Base-by-base conservation (phyloP, 1,284 basidiomycete genomes). In the Fistulina hepatica region DNA sequence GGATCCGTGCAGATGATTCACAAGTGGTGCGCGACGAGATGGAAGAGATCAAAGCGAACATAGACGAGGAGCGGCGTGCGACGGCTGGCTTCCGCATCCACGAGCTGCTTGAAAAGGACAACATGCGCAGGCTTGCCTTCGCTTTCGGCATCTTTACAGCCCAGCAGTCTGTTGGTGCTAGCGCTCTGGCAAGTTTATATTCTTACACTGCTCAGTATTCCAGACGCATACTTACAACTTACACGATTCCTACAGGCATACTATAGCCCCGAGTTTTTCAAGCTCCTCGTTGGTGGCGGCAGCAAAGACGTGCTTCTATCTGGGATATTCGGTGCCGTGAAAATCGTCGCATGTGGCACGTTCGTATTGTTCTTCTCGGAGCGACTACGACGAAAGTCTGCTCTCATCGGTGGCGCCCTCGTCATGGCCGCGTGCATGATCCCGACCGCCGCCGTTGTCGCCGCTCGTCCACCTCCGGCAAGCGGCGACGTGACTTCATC, bases 201-300 rank as follows among this genome's bases (percentile, higher is more conserved):
- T 1, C 21, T n/a, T 36, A 6, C 34, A 11, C 6, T 25, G 11
- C 21, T 6, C 5, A 6, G 21, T 5, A 11, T 5, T 22, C 5
- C 20, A 16, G 10, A 13, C 15, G 21, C 34, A 6, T n/a, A n/a
- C n/a, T n/a, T n/a, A n/a, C 10, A 21, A 13, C n/a, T 10, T 6
- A 36, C 34, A 7, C 16, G 12, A 9, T 9, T 6, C 32, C 6
- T 23, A n/a, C n/a, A 42, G 41, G 41, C 41, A 2, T 42, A 42
- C 27, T 42, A 42, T 19, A 37, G 41, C n/a, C 41, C 41, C 7
- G 32, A 39, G 32, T 42, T 42, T 28, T 42, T 42, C 33, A 42
- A 42, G 17, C 26, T 42, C 16, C 41, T 42, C 28, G 41, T 42
- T 17, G 41, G 41, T 2, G 22, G 33, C 3, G 41, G 41, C 4